Evolutionary conservation across 441 rosid species (phyloP), one percentile per base, ranked within the genome.

Genomic region (Corymbia calophylla): DNA sequence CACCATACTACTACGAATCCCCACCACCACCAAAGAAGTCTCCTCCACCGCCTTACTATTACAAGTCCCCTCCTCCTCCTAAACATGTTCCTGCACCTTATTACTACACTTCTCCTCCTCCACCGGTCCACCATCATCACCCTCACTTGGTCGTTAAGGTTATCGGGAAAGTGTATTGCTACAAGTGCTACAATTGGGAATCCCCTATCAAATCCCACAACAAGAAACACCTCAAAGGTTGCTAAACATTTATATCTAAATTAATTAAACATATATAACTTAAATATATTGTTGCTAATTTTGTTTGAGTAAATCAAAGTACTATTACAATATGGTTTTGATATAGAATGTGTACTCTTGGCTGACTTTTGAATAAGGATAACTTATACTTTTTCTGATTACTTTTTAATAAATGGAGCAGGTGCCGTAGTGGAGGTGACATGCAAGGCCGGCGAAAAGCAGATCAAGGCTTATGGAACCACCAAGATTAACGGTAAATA

Each of bases 1-100:
- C 89, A 55, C 91, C 93, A 13, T 92, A 92, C 86, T 86, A 90
- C 35, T 92, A 92, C 88, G 86, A 18, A 11, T 88, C 88, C n/a
- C 88, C 88, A 62, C 88, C 86, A 44, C 89, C 89, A 47, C 31
- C 54, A 3, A 82, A 82, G 86, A 82, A 82, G 86, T 82, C 86
- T 11, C 86, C 54, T 7, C 89, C 89, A 70, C 88, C 84, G 21
- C 60, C 88, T 68, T 80, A 88, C 87, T 48, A 81, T 44, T 81
- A 56, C 29, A 15, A 82, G 31, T 82, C 87, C 16, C 87, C 90
- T 54, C 90, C 87, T 55, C 70, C 73, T 53, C 88, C 48, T 2
- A 27, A 58, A 21, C 64, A 44, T 44, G 19, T 29, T 44, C 77
- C 51, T 53, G 23, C 87, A 39, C 80, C 87, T 8, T 85, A 49